phyloP scores from a whole-genome alignment of 768 basidiomycete genomes.

The Mycena albidolilacea region DNA sequence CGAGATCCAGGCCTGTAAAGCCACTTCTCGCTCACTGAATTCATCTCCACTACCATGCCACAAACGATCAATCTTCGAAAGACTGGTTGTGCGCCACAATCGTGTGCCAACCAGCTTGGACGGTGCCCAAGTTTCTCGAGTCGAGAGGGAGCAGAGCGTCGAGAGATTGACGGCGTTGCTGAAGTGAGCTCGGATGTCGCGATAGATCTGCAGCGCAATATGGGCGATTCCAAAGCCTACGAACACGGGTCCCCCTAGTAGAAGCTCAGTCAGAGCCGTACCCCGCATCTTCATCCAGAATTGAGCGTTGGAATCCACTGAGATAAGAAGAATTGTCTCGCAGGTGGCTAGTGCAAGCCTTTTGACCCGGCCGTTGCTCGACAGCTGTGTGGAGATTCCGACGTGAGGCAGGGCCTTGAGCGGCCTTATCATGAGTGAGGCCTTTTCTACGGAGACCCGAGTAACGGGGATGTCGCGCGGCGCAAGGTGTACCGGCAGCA shows the following conservation, averaged over 20 bases:
- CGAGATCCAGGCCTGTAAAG: constrained; percentile 22
- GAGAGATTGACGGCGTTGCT: constrained; percentile 13
- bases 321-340: constrained; percentile 8
- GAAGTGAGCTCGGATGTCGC: constrained; percentile 7
- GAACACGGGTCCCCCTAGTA: constrained; percentile 11
- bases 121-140: constrained; percentile 21
- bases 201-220: constrained; percentile 24
- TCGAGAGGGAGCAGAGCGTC: constrained; percentile 24
- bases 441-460: constrained; percentile 13
- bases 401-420: constrained; percentile 4
- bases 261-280: constrained; percentile 6
- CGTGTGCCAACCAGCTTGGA: constrained; percentile 20
- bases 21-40: constrained; percentile 5
- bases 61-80: constrained; percentile 14
- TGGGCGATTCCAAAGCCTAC: constrained; percentile 22
- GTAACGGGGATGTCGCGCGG: constrained; percentile 23
- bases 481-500: constrained; percentile 4
- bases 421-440: neutral
- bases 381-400: constrained; percentile 25
- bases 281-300: neutral
- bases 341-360: constrained; percentile 18
- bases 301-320: constrained; percentile 13
- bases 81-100: neutral
- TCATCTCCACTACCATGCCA: constrained; percentile 25
- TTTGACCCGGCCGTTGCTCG: constrained; percentile 15